Percentiles rank a stretch among this genome's conserved stretches.
These are phyloP conservation scores for Hordeum vulgare DNA, from an alignment of 176 grass and related monocot species.

Conservation along the genomic window DNA sequence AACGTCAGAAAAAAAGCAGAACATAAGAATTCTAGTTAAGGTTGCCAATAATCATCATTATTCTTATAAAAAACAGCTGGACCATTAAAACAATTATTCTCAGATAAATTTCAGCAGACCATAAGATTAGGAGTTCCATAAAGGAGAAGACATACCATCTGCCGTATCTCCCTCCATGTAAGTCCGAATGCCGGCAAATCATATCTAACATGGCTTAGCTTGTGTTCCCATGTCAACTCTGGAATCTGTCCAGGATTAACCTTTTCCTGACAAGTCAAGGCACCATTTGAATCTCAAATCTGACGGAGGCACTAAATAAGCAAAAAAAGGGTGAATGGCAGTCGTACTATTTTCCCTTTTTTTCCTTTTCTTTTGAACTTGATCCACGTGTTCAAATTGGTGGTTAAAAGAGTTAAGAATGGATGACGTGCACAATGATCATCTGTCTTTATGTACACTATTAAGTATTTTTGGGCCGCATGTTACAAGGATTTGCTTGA, in stretches of 20 bases:
- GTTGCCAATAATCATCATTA: background rate
- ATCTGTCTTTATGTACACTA: background rate
- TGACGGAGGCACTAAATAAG: background rate
- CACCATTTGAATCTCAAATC: background rate
- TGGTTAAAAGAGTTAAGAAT: background rate
- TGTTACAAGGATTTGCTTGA: background rate
- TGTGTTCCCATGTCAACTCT: conserved; percentile 71
- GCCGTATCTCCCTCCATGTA: conserved; percentile 49
- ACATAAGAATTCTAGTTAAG: background rate
- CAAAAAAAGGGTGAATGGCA: background rate
- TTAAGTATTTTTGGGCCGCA: background rate
- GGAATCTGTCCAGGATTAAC: conserved; percentile 31
- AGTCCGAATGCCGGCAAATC: conserved; percentile 56
- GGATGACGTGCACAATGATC: background rate
- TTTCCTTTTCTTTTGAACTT: background rate
- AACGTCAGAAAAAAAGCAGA: conserved; percentile 10
- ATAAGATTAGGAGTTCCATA: background rate
- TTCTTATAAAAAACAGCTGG: conserved; percentile 13
- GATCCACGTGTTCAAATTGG: background rate
- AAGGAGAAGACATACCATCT: conserved; percentile 47
- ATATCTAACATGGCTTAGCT: conserved; percentile 43
- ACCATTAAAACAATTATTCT: background rate
- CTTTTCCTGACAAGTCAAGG: conserved; percentile 40
- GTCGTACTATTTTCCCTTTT: background rate
- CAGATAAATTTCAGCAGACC: background rate